A percentile compares a stretch with the other conserved stretches of the same genome.
Conservation (phyloP, 2,329 filamentous ascomycete genomes). For the Trichoderma atroviride region DNA sequence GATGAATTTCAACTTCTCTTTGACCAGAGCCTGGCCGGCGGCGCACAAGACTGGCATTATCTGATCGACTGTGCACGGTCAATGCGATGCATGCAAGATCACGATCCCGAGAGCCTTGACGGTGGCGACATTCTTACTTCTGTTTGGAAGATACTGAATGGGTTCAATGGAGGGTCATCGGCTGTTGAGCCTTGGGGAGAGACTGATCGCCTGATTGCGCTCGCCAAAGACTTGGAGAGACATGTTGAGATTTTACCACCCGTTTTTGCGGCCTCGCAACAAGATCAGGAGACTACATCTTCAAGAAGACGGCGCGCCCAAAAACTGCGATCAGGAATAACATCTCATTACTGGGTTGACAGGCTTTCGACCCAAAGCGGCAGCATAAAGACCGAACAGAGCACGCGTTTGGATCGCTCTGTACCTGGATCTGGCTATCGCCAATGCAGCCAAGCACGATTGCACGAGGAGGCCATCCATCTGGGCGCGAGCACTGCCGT, state of each 20-base stretch:
- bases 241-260: conserved; percentile 31
- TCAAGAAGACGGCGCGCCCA: conserved; percentile 5
- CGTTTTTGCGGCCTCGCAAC: background rate
- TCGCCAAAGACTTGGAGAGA: conserved; percentile 36
- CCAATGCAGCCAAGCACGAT: background rate
- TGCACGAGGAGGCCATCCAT: background rate
- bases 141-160: conserved; percentile 34
- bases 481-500: too few species aligned
- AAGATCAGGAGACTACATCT: background rate
- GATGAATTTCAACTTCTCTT: conserved; percentile 37
- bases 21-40: conserved; percentile 39
- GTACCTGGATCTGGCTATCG: background rate
- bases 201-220: conserved; percentile 42
- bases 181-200: conserved; percentile 37
- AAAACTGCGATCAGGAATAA: conserved; percentile 24
- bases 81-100: conserved; percentile 30
- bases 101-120: conserved; percentile 33
- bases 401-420: background rate
- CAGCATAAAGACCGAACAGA: background rate
- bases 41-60: conserved; percentile 41
- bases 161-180: conserved; percentile 15
- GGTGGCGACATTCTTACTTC: conserved; percentile 41
- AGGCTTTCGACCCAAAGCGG: background rate
- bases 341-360: conserved; percentile 38
- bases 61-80: conserved; percentile 41